These are phyloP conservation scores for Aspergillus sp. DNA, from an alignment of 2,329 filamentous ascomycete species.

Conservation along the genomic window DNA sequence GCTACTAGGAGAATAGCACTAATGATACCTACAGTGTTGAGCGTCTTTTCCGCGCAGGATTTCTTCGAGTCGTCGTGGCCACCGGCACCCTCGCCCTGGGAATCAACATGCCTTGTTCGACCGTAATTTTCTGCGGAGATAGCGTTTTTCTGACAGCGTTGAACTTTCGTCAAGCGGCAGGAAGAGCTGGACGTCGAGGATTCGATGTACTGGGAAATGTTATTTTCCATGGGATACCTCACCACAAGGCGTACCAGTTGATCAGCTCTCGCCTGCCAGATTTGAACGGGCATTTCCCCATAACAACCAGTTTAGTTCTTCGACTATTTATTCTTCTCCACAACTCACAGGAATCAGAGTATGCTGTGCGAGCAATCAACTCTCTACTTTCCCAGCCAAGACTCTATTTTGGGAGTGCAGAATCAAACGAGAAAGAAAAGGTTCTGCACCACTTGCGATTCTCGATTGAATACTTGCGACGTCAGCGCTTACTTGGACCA, in stretches of 20 bases:
- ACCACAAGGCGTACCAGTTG: slow-evolving; percentile 60
- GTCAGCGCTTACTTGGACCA: slow-evolving; percentile 60
- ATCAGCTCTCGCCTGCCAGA: slow-evolving; percentile 70
- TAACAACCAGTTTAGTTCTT: slow-evolving; percentile 68
- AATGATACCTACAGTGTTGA: slow-evolving; percentile 43
- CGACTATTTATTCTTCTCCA: slow-evolving; percentile 64
- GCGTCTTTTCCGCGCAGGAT: slow-evolving; percentile 53
- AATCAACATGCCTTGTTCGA: slow-evolving; percentile 82
- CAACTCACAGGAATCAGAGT: slow-evolving; percentile 59
- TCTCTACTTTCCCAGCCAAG: slow-evolving; percentile 65
- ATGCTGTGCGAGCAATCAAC: slow-evolving; percentile 58
- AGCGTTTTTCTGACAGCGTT: slow-evolving; percentile 68
- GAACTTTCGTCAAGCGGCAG: slow-evolving; percentile 71
- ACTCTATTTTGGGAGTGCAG: slow-evolving; percentile 65
- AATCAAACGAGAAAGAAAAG: slow-evolving; percentile 63
- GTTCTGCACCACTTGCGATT: slow-evolving; percentile 74
- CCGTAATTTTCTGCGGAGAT: slow-evolving; percentile 71
- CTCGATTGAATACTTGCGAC: slow-evolving; percentile 72
- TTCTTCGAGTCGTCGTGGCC: slow-evolving; percentile 65
- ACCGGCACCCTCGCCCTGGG: slow-evolving; percentile 72
- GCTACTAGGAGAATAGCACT: background rate
- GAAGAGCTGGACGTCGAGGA: slow-evolving; percentile 72
- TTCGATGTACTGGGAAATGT: slow-evolving; percentile 79
- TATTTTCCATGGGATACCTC: slow-evolving; percentile 65
- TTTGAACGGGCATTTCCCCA: slow-evolving; percentile 71